Conservation (phyloP, 257 asterid species). For the Salvia miltiorrhiza region DNA sequence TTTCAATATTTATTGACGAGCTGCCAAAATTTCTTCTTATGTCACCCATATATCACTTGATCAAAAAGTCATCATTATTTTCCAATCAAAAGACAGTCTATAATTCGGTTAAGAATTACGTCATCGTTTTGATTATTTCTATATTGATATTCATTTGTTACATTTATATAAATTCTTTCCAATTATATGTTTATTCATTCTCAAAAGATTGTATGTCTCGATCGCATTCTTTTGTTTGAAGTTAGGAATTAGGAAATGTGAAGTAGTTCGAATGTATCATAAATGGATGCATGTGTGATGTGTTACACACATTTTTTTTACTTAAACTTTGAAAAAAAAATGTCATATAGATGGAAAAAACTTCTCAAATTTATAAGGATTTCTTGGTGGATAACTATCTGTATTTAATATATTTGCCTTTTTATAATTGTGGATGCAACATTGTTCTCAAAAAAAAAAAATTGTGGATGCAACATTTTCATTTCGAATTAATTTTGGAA, state of each 20-base stretch:
- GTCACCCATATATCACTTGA: slow-evolving; percentile 11
- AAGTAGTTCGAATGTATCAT: not conserved
- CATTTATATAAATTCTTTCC: not conserved
- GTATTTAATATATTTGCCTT: not conserved
- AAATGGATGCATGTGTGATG: not conserved
- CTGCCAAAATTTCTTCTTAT: slow-evolving; percentile 7
- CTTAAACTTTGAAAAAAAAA: too few species aligned
- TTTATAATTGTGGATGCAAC: too few species aligned
- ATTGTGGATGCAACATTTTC: not conserved
- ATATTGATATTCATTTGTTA: not conserved
- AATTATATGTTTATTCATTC: too few species aligned
- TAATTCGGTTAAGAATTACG: not conserved
- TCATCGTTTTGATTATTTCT: not conserved
- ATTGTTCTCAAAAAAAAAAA: too few species aligned
- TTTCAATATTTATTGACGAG: slow-evolving; percentile 21
- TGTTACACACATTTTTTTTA: too few species aligned
- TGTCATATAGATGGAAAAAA: too few species aligned
- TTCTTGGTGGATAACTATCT: not conserved
- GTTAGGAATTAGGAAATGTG: too few species aligned
- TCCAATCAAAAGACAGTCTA: too few species aligned
- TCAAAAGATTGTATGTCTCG: too few species aligned
- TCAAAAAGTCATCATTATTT: not conserved
- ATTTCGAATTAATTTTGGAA: not conserved
- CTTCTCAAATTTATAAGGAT: too few species aligned
- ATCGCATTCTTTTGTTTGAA: too few species aligned